These are phyloP conservation scores for Vicia villosa DNA, from an alignment of 306 rosid genomes.

Conservation along the genomic window DNA sequence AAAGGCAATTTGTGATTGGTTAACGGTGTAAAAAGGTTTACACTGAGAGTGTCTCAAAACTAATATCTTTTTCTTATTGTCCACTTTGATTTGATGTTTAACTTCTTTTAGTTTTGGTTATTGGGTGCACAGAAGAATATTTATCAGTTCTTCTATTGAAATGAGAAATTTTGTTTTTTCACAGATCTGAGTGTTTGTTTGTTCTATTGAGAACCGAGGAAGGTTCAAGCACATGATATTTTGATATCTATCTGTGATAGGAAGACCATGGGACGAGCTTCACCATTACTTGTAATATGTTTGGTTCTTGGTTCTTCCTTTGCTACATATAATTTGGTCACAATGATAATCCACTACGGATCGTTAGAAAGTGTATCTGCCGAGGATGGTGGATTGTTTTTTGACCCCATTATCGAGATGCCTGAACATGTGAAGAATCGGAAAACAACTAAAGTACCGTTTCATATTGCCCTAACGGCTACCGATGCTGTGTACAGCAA, in stretches of 20 bases:
- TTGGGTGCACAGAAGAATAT: constrained; percentile 23
- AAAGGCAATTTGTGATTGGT: background rate
- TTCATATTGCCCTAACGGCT: constrained; percentile 91
- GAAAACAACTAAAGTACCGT: constrained; percentile 56
- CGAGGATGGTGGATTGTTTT: constrained; percentile 36
- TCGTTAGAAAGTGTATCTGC: constrained; percentile 46
- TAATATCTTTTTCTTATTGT: background rate
- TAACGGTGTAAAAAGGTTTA: background rate
- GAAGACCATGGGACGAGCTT: constrained; percentile 67
- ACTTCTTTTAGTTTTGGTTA: constrained; percentile 33
- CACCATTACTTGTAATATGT: constrained; percentile 64
- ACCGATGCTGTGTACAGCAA: constrained; percentile 84
- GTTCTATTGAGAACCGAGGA: constrained; percentile 39
- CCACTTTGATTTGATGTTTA: constrained; percentile 12
- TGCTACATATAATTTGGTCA: constrained; percentile 74
- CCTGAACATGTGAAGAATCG: constrained; percentile 58
- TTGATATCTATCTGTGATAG: constrained; percentile 46
- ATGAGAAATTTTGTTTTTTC: constrained; percentile 25
- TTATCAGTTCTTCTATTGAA: constrained; percentile 32
- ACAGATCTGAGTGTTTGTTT: constrained; percentile 34
- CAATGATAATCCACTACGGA: constrained; percentile 59
- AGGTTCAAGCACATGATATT: constrained; percentile 41
- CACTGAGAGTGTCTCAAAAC: background rate
- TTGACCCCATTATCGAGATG: constrained; percentile 82
- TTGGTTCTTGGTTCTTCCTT: constrained; percentile 80